phyloP scores from a whole-genome alignment of 2,329 filamentous ascomycete species.

The Colletotrichum truncatum region DNA sequence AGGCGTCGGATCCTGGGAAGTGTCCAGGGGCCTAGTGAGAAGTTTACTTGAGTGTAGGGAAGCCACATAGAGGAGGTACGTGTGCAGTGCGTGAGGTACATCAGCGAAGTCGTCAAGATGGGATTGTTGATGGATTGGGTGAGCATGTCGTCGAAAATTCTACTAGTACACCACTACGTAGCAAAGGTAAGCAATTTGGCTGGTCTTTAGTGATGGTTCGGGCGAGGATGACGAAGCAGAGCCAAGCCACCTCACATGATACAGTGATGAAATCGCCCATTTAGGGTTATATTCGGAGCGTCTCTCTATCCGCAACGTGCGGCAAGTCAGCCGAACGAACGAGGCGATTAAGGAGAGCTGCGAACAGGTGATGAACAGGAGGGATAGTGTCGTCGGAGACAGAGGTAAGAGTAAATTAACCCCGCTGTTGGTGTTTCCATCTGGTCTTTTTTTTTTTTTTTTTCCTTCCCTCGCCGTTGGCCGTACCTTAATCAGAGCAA shows the following conservation, averaged over 20 bases:
- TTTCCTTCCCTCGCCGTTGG: not conserved
- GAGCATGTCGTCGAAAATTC: not conserved
- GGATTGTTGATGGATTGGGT: not conserved
- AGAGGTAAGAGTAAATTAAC: not conserved
- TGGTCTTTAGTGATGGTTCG: not conserved
- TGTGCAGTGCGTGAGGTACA: not conserved
- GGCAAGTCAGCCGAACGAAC: slow-evolving; percentile 7
- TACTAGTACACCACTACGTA: not conserved
- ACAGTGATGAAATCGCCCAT: not conserved
- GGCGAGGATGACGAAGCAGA: not conserved
- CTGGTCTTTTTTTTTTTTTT: slow-evolving; percentile 30
- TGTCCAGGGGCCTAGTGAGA: not conserved
- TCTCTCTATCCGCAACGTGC: not conserved
- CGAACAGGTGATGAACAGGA: not conserved
- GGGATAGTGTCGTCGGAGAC: slow-evolving; percentile 2
- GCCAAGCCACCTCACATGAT: slow-evolving; percentile 9
- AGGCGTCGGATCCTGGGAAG: not conserved
- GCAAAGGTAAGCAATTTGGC: not conserved
- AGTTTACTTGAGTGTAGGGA: slow-evolving; percentile 3
- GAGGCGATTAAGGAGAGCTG: not conserved
- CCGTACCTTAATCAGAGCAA: slow-evolving; percentile 3
- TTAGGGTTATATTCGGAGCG: not conserved
- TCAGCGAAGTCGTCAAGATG: not conserved
- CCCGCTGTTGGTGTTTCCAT: slow-evolving; percentile 25
- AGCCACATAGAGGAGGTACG: not conserved